Conservation (phyloP, 768 basidiomycete species). For the Solioccasus polychromus region DNA sequence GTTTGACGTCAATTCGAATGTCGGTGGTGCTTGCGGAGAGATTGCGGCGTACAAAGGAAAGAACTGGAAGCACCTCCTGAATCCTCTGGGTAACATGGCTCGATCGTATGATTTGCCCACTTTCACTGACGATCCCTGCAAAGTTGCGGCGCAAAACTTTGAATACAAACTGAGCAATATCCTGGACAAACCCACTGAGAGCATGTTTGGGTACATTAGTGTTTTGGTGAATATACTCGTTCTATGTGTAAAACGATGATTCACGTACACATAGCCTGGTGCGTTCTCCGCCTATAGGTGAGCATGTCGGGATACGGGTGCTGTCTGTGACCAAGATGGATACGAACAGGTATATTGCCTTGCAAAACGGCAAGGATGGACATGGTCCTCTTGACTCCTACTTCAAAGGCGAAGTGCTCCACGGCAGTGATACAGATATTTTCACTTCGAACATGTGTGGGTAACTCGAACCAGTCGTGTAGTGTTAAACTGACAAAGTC, state of each 20-base stretch:
- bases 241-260: neutral
- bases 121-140: neutral
- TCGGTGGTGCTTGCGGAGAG: constrained; percentile 97
- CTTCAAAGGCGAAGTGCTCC: constrained; percentile 91
- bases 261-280: constrained; percentile 57
- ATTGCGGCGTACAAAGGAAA: constrained; percentile 91
- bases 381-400: constrained; percentile 91
- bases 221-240: constrained; percentile 58
- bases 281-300: constrained; percentile 89
- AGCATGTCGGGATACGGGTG: neutral
- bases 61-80: constrained; percentile 76
- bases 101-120: neutral
- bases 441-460: constrained; percentile 96
- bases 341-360: constrained; percentile 65
- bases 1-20: constrained; percentile 87
- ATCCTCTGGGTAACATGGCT: constrained; percentile 68
- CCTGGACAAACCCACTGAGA: constrained; percentile 85
- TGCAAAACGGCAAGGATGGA: constrained; percentile 81
- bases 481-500: constrained; percentile 9
- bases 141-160: constrained; percentile 93
- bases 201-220: constrained; percentile 93
- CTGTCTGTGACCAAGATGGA: constrained; percentile 2
- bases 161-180: constrained; percentile 93
- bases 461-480: constrained; percentile 21
- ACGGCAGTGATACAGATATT: constrained; percentile 84